Percentiles rank a stretch among this genome's conserved stretches.
phyloP scores from a whole-genome alignment of 805 yeast species.

The Lipomyces sp. region DNA sequence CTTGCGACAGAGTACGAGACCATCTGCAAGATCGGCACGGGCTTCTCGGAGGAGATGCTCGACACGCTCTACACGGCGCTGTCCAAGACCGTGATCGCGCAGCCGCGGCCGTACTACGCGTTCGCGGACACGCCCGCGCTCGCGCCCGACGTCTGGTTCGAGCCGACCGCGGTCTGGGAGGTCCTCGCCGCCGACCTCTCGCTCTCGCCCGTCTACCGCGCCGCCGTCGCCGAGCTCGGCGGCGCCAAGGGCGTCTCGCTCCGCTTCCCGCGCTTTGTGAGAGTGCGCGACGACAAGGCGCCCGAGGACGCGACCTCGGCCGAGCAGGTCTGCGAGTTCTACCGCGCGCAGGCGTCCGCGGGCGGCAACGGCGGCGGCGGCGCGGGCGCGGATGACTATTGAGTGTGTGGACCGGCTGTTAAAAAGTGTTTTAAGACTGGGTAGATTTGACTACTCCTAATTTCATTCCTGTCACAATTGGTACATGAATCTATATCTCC shows the following conservation, averaged over 20 bases:
- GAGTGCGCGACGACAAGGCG: slow-evolving; percentile 80
- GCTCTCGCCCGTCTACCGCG: slow-evolving; percentile 82
- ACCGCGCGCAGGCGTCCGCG: slow-evolving; percentile 54
- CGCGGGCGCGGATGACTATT: slow-evolving; percentile 10
- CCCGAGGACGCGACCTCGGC: slow-evolving; percentile 84
- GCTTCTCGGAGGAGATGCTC: slow-evolving; percentile 84
- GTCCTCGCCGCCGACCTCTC: slow-evolving; percentile 89
- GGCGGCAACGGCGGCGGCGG: slow-evolving; percentile 13
- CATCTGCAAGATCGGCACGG: slow-evolving; percentile 96
- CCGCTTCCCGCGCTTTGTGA: slow-evolving; percentile 81
- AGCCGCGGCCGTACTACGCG: slow-evolving; percentile 64
- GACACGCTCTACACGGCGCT: slow-evolving; percentile 56
- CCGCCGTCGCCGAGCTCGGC: slow-evolving; percentile 68
- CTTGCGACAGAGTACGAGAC: slow-evolving; percentile 69
- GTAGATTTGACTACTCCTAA: neutral
- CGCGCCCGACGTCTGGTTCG: slow-evolving; percentile 95
- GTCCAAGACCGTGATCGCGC: slow-evolving; percentile 60
- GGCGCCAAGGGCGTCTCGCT: slow-evolving; percentile 68
- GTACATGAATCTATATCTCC: too few relatives aligned
- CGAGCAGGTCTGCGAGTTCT: slow-evolving; percentile 79
- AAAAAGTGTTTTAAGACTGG: neutral
- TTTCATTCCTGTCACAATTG: too few relatives aligned
- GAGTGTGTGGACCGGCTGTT: neutral
- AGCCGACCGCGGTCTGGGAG: slow-evolving; percentile 79
- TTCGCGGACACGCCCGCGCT: slow-evolving; percentile 57